Conservation (phyloP, 257 asterid genomes). For the Solanum lycopersicoides region DNA sequence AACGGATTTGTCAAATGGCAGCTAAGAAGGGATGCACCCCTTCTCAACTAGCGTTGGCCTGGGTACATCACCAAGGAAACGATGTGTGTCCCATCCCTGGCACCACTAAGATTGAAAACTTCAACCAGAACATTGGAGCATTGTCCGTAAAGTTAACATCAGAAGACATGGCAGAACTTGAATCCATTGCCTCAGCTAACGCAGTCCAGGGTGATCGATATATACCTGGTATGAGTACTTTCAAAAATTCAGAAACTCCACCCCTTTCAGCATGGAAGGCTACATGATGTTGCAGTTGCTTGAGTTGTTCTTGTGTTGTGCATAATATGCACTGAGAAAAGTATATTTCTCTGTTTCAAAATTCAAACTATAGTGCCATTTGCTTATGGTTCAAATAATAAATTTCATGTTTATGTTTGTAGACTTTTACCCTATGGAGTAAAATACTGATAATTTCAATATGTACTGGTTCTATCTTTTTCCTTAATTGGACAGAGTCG, state of each 20-base stretch:
- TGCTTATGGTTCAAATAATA: background rate
- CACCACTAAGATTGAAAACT: conserved; percentile 15
- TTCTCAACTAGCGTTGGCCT: conserved; percentile 12
- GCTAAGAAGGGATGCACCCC: conserved; percentile 8
- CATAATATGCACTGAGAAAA: background rate
- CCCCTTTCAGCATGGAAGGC: conserved; percentile 12
- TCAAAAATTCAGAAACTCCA: conserved; percentile 9
- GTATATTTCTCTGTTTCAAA: background rate
- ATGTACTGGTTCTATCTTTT: background rate
- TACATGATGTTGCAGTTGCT: background rate
- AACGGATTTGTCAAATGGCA: conserved; percentile 3
- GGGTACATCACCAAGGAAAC: conserved; percentile 19
- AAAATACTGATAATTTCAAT: background rate
- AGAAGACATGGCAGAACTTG: conserved; percentile 20
- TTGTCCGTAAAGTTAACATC: conserved; percentile 7
- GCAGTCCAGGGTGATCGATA: conserved; percentile 12
- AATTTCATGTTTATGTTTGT: background rate
- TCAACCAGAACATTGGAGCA: conserved; percentile 18
- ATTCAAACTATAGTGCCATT: background rate
- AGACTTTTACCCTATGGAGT: background rate
- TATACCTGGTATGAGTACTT: background rate
- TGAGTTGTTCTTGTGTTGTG: background rate
- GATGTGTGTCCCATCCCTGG: conserved; percentile 12
- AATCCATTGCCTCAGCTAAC: conserved; percentile 12
- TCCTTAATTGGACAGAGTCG: background rate